Conservation (phyloP, 2,329 filamentous ascomycete species). For the Cryoendolithus antarcticus region DNA sequence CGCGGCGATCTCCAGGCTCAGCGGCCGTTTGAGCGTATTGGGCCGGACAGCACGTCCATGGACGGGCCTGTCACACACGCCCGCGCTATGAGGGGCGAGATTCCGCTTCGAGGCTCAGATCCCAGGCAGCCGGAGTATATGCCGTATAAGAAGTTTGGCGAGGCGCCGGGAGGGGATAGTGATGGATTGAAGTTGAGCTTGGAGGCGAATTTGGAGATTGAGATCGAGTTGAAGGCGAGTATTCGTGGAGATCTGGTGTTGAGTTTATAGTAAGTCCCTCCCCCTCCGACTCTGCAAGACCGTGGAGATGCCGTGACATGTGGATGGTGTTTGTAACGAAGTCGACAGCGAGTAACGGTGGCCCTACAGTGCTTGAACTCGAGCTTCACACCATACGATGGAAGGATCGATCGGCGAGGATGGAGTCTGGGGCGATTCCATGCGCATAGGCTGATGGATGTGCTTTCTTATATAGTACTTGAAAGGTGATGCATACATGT, state of each 20-base stretch:
- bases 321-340: too few species aligned
- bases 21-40: constrained; percentile 43
- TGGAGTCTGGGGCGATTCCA: too few species aligned
- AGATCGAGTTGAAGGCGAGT: constrained; percentile 74
- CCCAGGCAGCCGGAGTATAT: constrained; percentile 36
- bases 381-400: too few species aligned
- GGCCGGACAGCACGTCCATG: constrained; percentile 44
- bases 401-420: too few species aligned
- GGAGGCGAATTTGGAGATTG: constrained; percentile 69
- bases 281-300: background rate
- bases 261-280: constrained; percentile 55
- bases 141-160: constrained; percentile 2
- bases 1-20: constrained; percentile 36
- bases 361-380: too few species aligned
- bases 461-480: too few species aligned
- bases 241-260: constrained; percentile 76
- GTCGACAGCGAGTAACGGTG: too few species aligned
- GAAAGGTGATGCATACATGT: too few species aligned
- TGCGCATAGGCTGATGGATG: too few species aligned
- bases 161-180: constrained; percentile 25
- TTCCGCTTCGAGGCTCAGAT: constrained; percentile 40
- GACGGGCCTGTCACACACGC: constrained; percentile 45
- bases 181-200: constrained; percentile 61
- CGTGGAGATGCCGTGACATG: background rate
- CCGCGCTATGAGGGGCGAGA: constrained; percentile 41